These are phyloP conservation scores for Fraxinus platypoda DNA, from an alignment of 305 asterid species.

Conservation along the genomic window DNA sequence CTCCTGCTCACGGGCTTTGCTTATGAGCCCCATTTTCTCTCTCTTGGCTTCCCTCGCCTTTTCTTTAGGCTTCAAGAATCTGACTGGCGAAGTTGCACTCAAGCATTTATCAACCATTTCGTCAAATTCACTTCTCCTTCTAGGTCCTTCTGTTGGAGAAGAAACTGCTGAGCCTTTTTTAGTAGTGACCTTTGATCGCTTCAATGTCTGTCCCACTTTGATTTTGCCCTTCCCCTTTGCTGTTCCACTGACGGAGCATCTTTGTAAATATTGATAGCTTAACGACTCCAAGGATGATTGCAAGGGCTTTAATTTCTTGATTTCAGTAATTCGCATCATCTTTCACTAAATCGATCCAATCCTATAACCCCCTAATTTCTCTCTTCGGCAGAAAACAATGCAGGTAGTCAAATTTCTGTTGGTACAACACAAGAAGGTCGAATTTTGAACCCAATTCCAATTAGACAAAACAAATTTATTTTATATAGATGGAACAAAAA, in stretches of 20 bases:
- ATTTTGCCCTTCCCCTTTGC: slow-evolving; percentile 81
- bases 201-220: slow-evolving; percentile 59
- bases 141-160: slow-evolving; percentile 45
- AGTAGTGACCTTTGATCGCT: slow-evolving; percentile 55
- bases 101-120: slow-evolving; percentile 68
- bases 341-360: slow-evolving; percentile 16
- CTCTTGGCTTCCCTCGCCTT: slow-evolving; percentile 65
- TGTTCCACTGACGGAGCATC: slow-evolving; percentile 83
- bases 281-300: slow-evolving; percentile 42
- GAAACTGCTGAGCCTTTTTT: slow-evolving; percentile 54
- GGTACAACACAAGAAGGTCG: neutral
- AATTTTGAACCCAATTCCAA: neutral
- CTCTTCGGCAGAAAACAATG: neutral
- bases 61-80: slow-evolving; percentile 75
- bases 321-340: slow-evolving; percentile 52
- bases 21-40: slow-evolving; percentile 82
- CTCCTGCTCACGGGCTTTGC: slow-evolving; percentile 65
- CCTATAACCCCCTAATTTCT: neutral
- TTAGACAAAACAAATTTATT: neutral
- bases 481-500: neutral
- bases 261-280: slow-evolving; percentile 54
- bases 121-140: slow-evolving; percentile 54
- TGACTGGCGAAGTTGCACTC: slow-evolving; percentile 57
- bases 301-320: slow-evolving; percentile 46
- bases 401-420: neutral